Conservation (phyloP, 2,329 filamentous ascomycete genomes). For the Stemphylium vesicarium region DNA sequence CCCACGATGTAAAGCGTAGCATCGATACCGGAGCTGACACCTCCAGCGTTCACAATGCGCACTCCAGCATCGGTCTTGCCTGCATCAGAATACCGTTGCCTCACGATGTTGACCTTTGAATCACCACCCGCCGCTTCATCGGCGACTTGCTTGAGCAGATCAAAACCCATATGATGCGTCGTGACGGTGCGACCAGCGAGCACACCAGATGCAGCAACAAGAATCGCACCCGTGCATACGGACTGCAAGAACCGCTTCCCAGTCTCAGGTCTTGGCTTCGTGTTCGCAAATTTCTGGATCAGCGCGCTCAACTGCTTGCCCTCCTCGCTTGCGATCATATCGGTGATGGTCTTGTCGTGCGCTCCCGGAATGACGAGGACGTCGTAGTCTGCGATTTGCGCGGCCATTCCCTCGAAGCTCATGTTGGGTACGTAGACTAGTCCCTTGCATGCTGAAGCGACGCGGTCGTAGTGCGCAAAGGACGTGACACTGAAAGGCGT, state of each 20-base stretch:
- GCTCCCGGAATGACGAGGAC: slow-evolving; percentile 51
- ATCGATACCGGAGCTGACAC: slow-evolving; percentile 45
- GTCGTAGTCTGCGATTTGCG: slow-evolving; percentile 43
- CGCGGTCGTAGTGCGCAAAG: slow-evolving; percentile 38
- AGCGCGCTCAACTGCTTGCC: slow-evolving; percentile 26
- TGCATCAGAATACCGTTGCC: slow-evolving; percentile 43
- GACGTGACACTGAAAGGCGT: slow-evolving; percentile 44
- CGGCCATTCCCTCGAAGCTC: slow-evolving; percentile 36
- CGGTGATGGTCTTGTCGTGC: slow-evolving; percentile 29
- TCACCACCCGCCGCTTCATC: slow-evolving; percentile 40
- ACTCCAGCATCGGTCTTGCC: slow-evolving; percentile 39
- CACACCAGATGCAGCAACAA: slow-evolving; percentile 49
- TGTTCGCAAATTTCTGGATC: slow-evolving; percentile 28
- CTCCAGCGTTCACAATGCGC: slow-evolving; percentile 43
- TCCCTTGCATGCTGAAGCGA: slow-evolving; percentile 29
- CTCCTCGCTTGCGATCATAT: slow-evolving; percentile 28
- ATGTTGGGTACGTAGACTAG: slow-evolving; percentile 42
- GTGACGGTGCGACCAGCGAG: slow-evolving; percentile 46
- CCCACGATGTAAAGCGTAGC: slow-evolving; percentile 40
- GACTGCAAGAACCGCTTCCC: slow-evolving; percentile 46
- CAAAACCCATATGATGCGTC: slow-evolving; percentile 48
- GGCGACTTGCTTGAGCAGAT: slow-evolving; percentile 32
- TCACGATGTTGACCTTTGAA: slow-evolving; percentile 31
- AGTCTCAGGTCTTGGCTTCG: slow-evolving; percentile 30
- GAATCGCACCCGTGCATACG: slow-evolving; percentile 50